Conservation (phyloP, 1,139 yeast genomes). For the Yamadazyma membranifaciens region DNA sequence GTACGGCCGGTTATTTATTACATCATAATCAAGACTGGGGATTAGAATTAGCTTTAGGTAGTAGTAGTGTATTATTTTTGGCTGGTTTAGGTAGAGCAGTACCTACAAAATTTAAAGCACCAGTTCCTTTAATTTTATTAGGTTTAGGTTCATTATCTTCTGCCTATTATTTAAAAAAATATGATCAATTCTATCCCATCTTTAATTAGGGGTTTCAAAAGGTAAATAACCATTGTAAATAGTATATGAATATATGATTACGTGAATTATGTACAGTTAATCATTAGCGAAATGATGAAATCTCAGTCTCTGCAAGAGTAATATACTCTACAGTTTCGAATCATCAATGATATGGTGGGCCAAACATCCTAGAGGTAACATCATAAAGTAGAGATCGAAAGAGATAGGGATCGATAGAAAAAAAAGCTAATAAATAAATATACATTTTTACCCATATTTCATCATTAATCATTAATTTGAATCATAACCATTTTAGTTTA, state of each 20-base stretch:
- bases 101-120: constrained; percentile 59
- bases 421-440: background rate
- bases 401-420: background rate
- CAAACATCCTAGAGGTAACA: too few species aligned
- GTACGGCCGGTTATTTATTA: constrained; percentile 74
- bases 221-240: background rate
- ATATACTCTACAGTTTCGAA: too few species aligned
- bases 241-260: background rate
- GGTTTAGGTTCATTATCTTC: constrained; percentile 65
- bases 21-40: constrained; percentile 76
- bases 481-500: constrained; percentile 16
- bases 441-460: background rate
- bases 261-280: too few species aligned
- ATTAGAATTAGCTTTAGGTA: constrained; percentile 72
- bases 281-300: too few species aligned
- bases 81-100: constrained; percentile 73
- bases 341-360: too few species aligned
- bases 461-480: constrained; percentile 1
- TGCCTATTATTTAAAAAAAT: constrained; percentile 69
- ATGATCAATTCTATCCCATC: constrained; percentile 60
- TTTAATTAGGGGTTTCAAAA: constrained; percentile 6
- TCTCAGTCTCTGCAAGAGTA: too few species aligned
- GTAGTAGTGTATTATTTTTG: constrained; percentile 60
- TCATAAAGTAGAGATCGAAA: background rate
- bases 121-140: constrained; percentile 69